Base-by-base conservation (phyloP, 306 rosid species). In the Corylus americana region DNA sequence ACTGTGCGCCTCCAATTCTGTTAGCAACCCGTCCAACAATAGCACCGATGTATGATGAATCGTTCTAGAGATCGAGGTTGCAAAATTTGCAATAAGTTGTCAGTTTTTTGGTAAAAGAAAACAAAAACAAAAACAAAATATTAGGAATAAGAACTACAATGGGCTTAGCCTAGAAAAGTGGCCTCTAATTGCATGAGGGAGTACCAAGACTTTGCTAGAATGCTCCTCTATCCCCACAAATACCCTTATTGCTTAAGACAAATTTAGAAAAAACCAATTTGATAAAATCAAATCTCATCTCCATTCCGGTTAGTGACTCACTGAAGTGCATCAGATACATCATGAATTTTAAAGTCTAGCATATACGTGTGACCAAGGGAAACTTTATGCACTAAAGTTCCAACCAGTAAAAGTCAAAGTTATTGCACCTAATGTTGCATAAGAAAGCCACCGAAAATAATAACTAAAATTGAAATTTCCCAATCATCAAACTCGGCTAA, bases 21-120 rank as follows among this genome's bases (percentile, higher is more conserved):
- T 92, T 94, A 5, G 98, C 98, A 70, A 92, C 90, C 35, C 98
- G 58, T 70, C 98, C 98, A 35, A 94, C 93, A 27, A 88, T 74
- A 1, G 97, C 89, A 50, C 97, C 98, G 49, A 94, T 73, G 64
- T 87, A 87, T 4, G 93, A 17, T 71, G 94, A 45, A 74, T 87
- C 92, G 48, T 86, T 92, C 98, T 94, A 87, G 78, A 85, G 48
- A n/a, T n/a, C n/a, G n/a, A 73, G 12, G 48, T 20, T 58, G 62
- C 13, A 42, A 67, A 57, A 45, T 55, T 76, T 35, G 76, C 16
- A 27, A 42, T 50, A 47, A 45, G 63, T 55, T 64, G 53, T 39
- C 57, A n/a, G 6, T 31, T 4, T 77, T 20, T 8, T 16, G 48
- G 48, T 35, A 9, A 17, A 39, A 37, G 6, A 35, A 64, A 22